These are phyloP conservation scores for Penicillium sp. DNA, from an alignment of 2,329 filamentous ascomycete species.

Conservation along the genomic window DNA sequence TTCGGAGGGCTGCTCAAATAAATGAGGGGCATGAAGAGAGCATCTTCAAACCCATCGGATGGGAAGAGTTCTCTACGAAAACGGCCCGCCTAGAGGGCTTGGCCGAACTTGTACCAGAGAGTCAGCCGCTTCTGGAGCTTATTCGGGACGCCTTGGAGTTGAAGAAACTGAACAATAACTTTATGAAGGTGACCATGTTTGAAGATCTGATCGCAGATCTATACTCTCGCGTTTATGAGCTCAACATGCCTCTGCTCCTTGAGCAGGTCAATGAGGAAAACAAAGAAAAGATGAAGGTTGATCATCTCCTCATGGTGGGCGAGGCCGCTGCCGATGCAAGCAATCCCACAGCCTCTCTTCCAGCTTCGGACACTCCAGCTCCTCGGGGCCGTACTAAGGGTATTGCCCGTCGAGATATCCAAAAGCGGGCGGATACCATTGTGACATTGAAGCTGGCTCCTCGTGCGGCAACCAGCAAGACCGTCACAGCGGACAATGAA, in stretches of 20 bases:
- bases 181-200: constrained; percentile 82
- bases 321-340: constrained; percentile 32
- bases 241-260: constrained; percentile 39
- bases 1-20: constrained; percentile 59
- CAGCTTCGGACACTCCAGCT: constrained; percentile 36
- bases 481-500: constrained; percentile 25
- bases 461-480: constrained; percentile 28
- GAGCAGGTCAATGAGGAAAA: constrained; percentile 46
- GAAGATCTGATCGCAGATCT: constrained; percentile 93
- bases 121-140: constrained; percentile 56
- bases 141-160: constrained; percentile 67
- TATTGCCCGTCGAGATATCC: constrained; percentile 60
- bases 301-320: constrained; percentile 46
- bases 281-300: constrained; percentile 49
- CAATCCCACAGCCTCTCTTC: constrained; percentile 31
- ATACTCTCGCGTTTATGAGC: constrained; percentile 62
- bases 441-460: constrained; percentile 41
- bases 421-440: constrained; percentile 59
- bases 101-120: constrained; percentile 51
- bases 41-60: constrained; percentile 62
- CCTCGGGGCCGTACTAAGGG: constrained; percentile 53
- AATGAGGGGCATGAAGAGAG: constrained; percentile 63
- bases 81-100: constrained; percentile 61
- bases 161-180: constrained; percentile 76
- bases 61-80: constrained; percentile 63